Base-by-base conservation (phyloP, 805 yeast genomes). In the Suhomyces vadensis region DNA sequence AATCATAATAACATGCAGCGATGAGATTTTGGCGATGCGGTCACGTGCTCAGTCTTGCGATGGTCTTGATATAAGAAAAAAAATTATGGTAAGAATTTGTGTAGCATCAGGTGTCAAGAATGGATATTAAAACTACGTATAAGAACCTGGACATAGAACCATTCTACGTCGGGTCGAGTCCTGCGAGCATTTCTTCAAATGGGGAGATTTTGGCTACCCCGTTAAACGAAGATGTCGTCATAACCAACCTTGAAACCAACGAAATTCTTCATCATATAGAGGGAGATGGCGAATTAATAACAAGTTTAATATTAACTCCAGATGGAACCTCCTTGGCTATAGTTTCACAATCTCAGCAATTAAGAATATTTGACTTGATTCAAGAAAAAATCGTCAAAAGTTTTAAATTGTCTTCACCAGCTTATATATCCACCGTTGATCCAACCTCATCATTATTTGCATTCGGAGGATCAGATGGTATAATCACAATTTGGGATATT, bases 401-500 rank as follows among this genome's bases (percentile, higher is more conserved):
- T 11, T 75, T 77, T 67, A 84, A 79, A 59, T 60, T 86, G 36
- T 69, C 88, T 2, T 84, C 97, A 1, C 96, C 97, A 1, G 85
- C 87, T 1, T 87, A 87, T 62, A 83, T 89, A 8, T 76, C 89
- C 36, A 73, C 85, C 8, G 79, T 79, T 17, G 99, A 94, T 63
- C 61, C 78, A 2, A 88, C 97, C 0, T 84, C 95, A 2, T 82
- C 96, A 2, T 71, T 94, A 27, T 79, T 91, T 57, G 95, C 97
- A 14, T 83, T 94, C 58, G 99, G 99, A 31, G 90, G 95, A 37
- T 86, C 97, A 0, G 99, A 94, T 64, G 98, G 99, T 38, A 78
- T 82, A 33, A 85, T 91, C 13, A 82, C 87, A 36, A 95, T 94
- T 1, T 90, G 95, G 85, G 99, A 94, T 63, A 76, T 94, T 27